phyloP scores from a whole-genome alignment of 306 rosid species.

The Herpetospermum pedunculosum region DNA sequence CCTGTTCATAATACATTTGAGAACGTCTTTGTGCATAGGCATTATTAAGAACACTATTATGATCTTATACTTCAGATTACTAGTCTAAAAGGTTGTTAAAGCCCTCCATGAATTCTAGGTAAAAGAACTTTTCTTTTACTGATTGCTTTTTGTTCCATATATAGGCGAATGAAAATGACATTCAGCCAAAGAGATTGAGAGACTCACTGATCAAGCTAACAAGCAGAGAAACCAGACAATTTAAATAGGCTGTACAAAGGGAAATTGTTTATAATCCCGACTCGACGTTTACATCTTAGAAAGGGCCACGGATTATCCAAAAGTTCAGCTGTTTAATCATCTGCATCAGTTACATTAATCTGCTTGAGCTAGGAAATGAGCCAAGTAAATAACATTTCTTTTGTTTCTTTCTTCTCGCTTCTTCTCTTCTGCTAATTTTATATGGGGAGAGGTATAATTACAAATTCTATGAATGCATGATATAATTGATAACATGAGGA shows the following conservation, averaged over 20 bases:
- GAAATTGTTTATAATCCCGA: conserved; percentile 9
- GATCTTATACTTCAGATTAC: neutral
- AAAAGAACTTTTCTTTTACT: neutral
- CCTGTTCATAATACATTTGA: no score
- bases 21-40: neutral
- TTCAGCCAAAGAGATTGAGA: conserved; percentile 32
- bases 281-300: neutral
- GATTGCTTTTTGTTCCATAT: conserved; percentile 3
- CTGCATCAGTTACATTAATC: neutral
- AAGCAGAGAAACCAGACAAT: neutral
- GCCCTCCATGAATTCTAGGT: neutral
- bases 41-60: neutral
- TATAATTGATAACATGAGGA: neutral
- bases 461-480: neutral
- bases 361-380: neutral
- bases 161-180: conserved; percentile 38
- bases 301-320: neutral
- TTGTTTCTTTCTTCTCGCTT: neutral
- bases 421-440: neutral
- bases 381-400: neutral
- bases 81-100: neutral
- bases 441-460: neutral
- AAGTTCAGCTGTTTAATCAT: neutral
- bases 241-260: neutral
- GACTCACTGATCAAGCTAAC: conserved; percentile 30